phyloP scores from a whole-genome alignment of 2,329 filamentous ascomycete species.

The Cladosporium sp. region DNA sequence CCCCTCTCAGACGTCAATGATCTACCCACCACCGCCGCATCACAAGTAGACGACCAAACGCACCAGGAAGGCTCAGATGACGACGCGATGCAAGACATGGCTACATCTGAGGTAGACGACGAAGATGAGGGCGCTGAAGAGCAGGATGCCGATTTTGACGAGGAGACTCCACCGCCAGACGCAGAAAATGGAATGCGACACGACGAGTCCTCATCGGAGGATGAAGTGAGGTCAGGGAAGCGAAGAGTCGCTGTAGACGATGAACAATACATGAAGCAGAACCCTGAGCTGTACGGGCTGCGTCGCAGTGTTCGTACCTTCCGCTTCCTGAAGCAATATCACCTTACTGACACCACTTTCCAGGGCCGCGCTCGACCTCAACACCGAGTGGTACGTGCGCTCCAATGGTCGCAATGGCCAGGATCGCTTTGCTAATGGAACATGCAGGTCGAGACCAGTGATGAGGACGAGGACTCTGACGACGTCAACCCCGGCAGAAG shows the following conservation, averaged over 20 bases:
- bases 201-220: conserved; percentile 63
- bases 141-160: conserved; percentile 67
- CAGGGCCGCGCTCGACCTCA: conserved; percentile 58
- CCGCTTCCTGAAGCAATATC: conserved; percentile 7
- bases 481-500: conserved; percentile 59
- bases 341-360: conserved; percentile 31
- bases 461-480: conserved; percentile 64
- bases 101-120: conserved; percentile 43
- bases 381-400: conserved; percentile 53
- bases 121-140: conserved; percentile 48
- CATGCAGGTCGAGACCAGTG: conserved; percentile 53
- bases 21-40: conserved; percentile 40
- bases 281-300: conserved; percentile 91
- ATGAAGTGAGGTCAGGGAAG: conserved; percentile 51
- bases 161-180: conserved; percentile 50
- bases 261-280: conserved; percentile 79
- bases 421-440: conserved; percentile 16
- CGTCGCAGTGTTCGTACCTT: conserved; percentile 72
- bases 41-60: conserved; percentile 33
- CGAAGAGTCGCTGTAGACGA: conserved; percentile 59
- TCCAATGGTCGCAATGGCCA: not conserved
- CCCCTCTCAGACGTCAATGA: conserved; percentile 70
- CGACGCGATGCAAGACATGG: conserved; percentile 42
- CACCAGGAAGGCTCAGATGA: conserved; percentile 39
- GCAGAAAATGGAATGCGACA: conserved; percentile 48